phyloP scores from a whole-genome alignment of 2,329 filamentous ascomycete genomes.

The Neurospora sp. region DNA sequence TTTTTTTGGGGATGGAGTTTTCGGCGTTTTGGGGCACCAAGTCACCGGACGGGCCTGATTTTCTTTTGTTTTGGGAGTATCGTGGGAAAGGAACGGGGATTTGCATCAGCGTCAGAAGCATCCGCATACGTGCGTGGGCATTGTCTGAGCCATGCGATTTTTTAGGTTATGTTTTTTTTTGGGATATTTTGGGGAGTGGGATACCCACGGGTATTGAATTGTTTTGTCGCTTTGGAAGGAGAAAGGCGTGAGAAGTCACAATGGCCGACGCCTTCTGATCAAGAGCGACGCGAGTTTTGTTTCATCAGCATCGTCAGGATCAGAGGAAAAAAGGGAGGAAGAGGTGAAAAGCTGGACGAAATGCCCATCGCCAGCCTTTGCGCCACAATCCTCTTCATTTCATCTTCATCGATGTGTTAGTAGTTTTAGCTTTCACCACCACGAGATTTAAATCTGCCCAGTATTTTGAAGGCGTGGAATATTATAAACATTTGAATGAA shows the following conservation, averaged over 20 bases:
- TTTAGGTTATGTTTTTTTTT: not conserved
- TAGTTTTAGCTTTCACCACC: not conserved
- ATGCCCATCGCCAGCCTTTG: not conserved
- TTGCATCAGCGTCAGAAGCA: not conserved
- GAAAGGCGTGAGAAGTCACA: not conserved
- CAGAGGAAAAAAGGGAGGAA: not conserved
- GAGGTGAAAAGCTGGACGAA: not conserved
- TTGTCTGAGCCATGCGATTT: not conserved
- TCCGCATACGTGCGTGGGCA: not conserved
- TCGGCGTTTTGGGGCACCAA: not conserved
- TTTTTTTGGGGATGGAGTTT: not conserved
- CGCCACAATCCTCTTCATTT: not conserved
- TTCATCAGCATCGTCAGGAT: not conserved
- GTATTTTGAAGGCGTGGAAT: not conserved
- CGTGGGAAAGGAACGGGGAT: not conserved
- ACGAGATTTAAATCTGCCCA: not conserved
- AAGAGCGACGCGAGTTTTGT: not conserved
- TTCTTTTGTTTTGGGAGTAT: not conserved
- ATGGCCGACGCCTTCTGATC: not conserved
- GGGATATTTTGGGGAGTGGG: not conserved
- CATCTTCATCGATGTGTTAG: not conserved
- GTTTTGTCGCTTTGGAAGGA: not conserved
- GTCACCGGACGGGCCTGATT: not conserved
- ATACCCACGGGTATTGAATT: not conserved
- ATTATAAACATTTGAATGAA: not conserved